A percentile compares a stretch with the other conserved stretches of the same genome.
Conservation (phyloP, 176 grass and related monocot species). For the Aechmea fasciata region DNA sequence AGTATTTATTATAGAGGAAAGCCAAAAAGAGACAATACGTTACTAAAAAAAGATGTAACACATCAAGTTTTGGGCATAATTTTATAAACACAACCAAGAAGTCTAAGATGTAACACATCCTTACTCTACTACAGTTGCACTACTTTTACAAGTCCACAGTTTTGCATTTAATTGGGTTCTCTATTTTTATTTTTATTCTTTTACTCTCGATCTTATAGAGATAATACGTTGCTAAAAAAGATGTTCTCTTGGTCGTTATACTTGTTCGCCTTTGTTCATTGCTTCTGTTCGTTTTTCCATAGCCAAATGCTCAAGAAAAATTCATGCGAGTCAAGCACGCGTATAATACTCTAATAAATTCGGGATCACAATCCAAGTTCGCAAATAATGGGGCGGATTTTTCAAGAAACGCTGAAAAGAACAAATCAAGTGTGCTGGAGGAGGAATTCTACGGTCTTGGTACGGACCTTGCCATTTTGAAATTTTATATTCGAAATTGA, state of each 20-base stretch:
- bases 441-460: conserved; percentile 80
- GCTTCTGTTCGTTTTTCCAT: not conserved
- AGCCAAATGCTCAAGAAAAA: conserved; percentile 71
- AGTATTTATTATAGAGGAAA: no score
- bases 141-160: no score
- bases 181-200: no score
- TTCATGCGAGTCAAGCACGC: conserved; percentile 94
- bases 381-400: conserved; percentile 30
- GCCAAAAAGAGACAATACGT: no score
- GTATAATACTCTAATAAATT: conserved; percentile 80
- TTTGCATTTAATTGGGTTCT: no score
- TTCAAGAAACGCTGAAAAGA: conserved; percentile 30
- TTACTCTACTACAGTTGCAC: no score
- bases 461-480: conserved; percentile 14
- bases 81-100: no score
- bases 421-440: conserved; percentile 25
- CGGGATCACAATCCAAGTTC: conserved; percentile 49
- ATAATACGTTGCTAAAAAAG: not conserved
- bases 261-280: not conserved
- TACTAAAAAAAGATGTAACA: no score
- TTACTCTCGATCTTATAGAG: not conserved
- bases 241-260: not conserved
- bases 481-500: not conserved
- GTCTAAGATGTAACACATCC: no score
- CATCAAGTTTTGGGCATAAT: no score